Evolutionary conservation across 441 rosid species (phyloP).

Genomic region (Euphorbia schlechtendalii): DNA sequence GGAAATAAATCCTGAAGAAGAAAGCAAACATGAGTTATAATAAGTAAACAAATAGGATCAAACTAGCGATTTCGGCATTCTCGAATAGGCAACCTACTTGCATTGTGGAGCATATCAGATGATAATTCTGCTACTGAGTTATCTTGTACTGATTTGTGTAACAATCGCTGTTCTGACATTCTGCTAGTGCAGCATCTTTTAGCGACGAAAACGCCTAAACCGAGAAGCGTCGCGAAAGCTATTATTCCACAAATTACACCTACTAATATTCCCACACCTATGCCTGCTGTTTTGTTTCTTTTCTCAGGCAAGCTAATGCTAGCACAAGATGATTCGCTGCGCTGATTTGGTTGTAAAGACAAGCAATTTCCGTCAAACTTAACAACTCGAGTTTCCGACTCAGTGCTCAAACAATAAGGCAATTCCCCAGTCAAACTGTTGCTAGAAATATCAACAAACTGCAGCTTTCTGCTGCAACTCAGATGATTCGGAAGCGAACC

Average conservation of each 20-base stretch:
- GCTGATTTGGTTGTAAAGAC: slow-evolving; percentile 33
- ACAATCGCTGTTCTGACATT: slow-evolving; percentile 45
- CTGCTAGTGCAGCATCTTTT: slow-evolving; percentile 37
- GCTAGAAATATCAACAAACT: slow-evolving; percentile 52
- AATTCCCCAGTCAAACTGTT: slow-evolving; percentile 54
- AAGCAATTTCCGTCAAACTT: slow-evolving; percentile 57
- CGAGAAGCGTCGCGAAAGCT: slow-evolving; percentile 31
- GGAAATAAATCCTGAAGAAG: slow-evolving; percentile 33
- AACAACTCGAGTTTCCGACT: slow-evolving; percentile 24
- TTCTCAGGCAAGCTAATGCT: slow-evolving; percentile 21
- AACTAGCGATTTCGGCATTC: neutral
- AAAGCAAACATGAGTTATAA: neutral
- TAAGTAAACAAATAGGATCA: neutral
- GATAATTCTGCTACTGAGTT: slow-evolving; percentile 38
- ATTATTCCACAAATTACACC: slow-evolving; percentile 37
- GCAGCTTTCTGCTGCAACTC: slow-evolving; percentile 47
- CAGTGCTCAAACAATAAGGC: slow-evolving; percentile 46
- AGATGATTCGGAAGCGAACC: slow-evolving; percentile 46
- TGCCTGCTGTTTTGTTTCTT: slow-evolving; percentile 29
- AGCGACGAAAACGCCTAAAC: slow-evolving; percentile 31
- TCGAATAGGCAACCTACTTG: slow-evolving; percentile 39
- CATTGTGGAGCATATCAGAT: slow-evolving; percentile 43
- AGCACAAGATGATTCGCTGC: slow-evolving; percentile 44
- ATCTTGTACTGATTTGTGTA: slow-evolving; percentile 42
- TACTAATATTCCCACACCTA: slow-evolving; percentile 34